These are phyloP conservation scores for Paramecium caudatum DNA, from an alignment of 73 alveolate genomes.

Conservation along the genomic window DNA sequence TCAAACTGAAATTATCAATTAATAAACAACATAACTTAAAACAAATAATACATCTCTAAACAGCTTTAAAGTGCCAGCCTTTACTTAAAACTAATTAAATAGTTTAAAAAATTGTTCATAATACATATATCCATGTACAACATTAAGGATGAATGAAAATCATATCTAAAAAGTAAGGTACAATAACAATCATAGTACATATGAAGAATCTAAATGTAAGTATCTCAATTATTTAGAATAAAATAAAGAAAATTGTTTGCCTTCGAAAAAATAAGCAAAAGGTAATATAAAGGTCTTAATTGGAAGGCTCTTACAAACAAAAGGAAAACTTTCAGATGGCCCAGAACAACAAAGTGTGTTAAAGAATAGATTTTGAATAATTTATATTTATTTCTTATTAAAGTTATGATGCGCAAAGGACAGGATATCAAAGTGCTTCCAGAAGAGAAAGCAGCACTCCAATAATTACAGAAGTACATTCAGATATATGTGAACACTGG, in stretches of 20 bases:
- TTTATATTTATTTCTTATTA: not conserved
- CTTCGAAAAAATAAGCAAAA: constrained; percentile 4
- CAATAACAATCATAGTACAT: not conserved
- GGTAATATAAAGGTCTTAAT: constrained; percentile 24
- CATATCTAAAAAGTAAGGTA: not conserved
- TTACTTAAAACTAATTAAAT: not conserved
- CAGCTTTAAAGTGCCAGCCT: constrained; percentile 32
- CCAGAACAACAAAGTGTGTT: not conserved
- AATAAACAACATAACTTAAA: constrained; percentile 8
- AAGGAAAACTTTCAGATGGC: not conserved
- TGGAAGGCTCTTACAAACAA: constrained; percentile 19
- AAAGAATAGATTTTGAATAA: constrained; percentile 8
- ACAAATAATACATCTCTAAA: constrained; percentile 47
- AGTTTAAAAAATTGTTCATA: constrained; percentile 2
- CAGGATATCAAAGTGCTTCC: constrained; percentile 7
- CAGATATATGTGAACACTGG: not conserved
- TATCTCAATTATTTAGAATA: not conserved
- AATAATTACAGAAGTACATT: not conserved
- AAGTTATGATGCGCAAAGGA: constrained; percentile 14
- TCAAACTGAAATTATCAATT: constrained; percentile 5
- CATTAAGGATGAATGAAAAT: constrained; percentile 47
- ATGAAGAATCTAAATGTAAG: constrained; percentile 12
- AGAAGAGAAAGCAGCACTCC: constrained; percentile 17
- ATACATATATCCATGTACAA: constrained; percentile 18
- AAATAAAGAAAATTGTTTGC: constrained; percentile 35